Base-by-base conservation (phyloP, 495 filamentous ascomycete genomes). In the Pyrenopolyporus hunteri region DNA sequence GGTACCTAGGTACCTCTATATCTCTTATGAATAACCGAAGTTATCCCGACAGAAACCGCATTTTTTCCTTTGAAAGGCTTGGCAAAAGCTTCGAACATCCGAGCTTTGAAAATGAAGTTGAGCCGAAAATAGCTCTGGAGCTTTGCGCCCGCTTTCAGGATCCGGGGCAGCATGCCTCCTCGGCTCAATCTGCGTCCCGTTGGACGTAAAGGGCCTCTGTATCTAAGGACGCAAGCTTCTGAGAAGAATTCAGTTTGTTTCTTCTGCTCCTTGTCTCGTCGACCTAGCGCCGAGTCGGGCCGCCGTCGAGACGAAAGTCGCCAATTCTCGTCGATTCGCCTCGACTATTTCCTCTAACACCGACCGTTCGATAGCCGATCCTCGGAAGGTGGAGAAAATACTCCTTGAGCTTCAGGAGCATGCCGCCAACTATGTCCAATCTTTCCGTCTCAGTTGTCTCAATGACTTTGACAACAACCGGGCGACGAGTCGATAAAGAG, bases 371-470 rank as follows among this genome's bases (percentile, higher is more conserved):
- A 22, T 9, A 1, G 6, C 20, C 2, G 55, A 68, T 29, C 69
- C 80, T 47, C 77, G 81, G 54, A 62, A 54, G 39, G 77, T 96
- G 9, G 79, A 91, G 62, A 73, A 80, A 36, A 82, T 85, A 8
- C 76, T 95, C 14, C 73, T 75, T 6, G 78, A 80, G 17, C 75
- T 96, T 17, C 80, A 89, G 59, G 80, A 81, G 54, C 73, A 83
- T 33, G 84, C 87, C 19, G 76, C 83, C 31, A 81, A 82, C 57
- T 85, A 87, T 70, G 81, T 92, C 54, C 89, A 90, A 72, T 77
- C 89, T 16, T 88, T 88, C 53, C 84, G 91, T 63, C 70, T 97
- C 87, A 91, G 66, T 81, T 98, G 63, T 13, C 72, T 92, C 68
- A 81, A 87, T 44, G 91, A 90, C 4, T 76, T 97, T 84, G 89